A percentile compares a stretch with the other conserved stretches of the same genome.
phyloP scores from a whole-genome alignment of 129 eudicot genomes.

The Flaveria brownii region DNA sequence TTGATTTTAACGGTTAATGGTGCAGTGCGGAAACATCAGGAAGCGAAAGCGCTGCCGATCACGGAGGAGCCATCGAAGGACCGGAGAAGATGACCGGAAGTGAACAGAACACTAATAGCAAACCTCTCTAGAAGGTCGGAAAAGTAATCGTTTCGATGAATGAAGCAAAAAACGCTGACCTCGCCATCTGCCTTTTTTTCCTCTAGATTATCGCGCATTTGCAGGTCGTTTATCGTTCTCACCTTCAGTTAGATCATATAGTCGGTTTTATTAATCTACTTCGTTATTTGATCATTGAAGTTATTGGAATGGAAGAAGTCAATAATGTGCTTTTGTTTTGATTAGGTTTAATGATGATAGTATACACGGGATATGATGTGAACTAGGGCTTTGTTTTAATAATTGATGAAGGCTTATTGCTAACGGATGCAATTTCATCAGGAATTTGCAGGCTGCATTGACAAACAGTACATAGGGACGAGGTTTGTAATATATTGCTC shows the following conservation, averaged over 20 bases:
- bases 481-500: conserved; percentile 40
- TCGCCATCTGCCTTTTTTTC: conserved; percentile 61
- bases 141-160: conserved; percentile 32
- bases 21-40: conserved; percentile 13
- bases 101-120: conserved; percentile 11
- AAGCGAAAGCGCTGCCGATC: conserved; percentile 2
- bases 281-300: too few relatives aligned
- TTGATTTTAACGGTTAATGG: too few relatives aligned
- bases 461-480: conserved; percentile 52
- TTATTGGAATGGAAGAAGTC: too few relatives aligned
- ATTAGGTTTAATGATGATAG: not conserved
- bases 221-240: conserved; percentile 44
- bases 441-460: conserved; percentile 55
- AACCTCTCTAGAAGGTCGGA: conserved; percentile 35
- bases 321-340: not conserved
- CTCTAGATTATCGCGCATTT: conserved; percentile 48
- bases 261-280: too few relatives aligned
- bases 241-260: not conserved
- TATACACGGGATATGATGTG: not conserved
- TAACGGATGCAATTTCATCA: conserved; percentile 1
- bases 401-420: conserved; percentile 13
- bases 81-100: conserved; percentile 26
- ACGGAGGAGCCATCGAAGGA: conserved; percentile 31
- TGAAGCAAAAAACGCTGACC: conserved; percentile 59
- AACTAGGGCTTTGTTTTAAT: not conserved